phyloP scores from a whole-genome alignment of 768 basidiomycete genomes.

The Mycena pura region DNA sequence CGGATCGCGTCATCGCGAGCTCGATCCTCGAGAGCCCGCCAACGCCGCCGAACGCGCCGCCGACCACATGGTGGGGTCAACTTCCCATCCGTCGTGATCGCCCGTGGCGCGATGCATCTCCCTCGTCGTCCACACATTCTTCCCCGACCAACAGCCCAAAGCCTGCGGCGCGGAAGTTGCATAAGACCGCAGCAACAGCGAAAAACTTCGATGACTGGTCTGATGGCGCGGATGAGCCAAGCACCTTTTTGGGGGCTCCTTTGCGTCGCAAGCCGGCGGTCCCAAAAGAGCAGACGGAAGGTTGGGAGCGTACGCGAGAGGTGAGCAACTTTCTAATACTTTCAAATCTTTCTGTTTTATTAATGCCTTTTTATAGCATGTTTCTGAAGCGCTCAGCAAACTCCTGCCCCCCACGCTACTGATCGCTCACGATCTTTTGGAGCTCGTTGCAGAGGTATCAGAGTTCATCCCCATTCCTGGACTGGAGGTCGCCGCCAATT shows the following conservation, averaged over 20 bases:
- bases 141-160: conserved; percentile 4
- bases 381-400: conserved; percentile 38
- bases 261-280: conserved; percentile 13
- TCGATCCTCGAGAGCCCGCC: conserved; percentile 22
- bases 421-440: conserved; percentile 42
- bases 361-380: conserved; percentile 29
- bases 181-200: background rate
- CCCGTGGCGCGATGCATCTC: conserved; percentile 21
- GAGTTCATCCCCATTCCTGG: conserved; percentile 57
- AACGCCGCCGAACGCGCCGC: conserved; percentile 24
- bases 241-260: conserved; percentile 12
- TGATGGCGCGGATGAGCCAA: conserved; percentile 8
- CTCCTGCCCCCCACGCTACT: conserved; percentile 42
- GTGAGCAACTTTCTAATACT: conserved; percentile 27
- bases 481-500: conserved; percentile 51
- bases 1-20: conserved; percentile 24
- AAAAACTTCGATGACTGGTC: no score
- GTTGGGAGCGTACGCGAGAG: conserved; percentile 39
- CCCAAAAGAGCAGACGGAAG: conserved; percentile 41
- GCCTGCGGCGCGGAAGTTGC: background rate
- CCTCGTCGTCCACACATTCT: conserved; percentile 2
- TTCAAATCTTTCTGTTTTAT: background rate
- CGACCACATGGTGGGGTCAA: conserved; percentile 27
- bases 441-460: conserved; percentile 43
- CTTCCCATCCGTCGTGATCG: conserved; percentile 13